These are phyloP conservation scores for slime mould (Dictyostelium discoideum) DNA, from an alignment of 78 protist genomes.

Conservation along the genomic window dicty_2.7 NC_007090.3:624501-625000, in stretches of 20 bases:
- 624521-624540: too few relatives aligned
- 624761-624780: slow-evolving; percentile 49
- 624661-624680: not conserved
- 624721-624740: slow-evolving; percentile 67
- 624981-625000: not conserved
- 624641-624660: not conserved
- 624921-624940: not conserved
- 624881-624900: not conserved
- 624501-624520: not conserved
- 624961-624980: not conserved
- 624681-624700: slow-evolving; percentile 47
- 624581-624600: too few relatives aligned
- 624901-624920: not conserved
- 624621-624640: not conserved
- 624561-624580: too few relatives aligned
- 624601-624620: too few relatives aligned
- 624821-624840: not conserved
- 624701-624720: slow-evolving; percentile 37
- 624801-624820: slow-evolving; percentile 11
- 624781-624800: slow-evolving; percentile 60
- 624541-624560: too few relatives aligned
- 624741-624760: slow-evolving; percentile 75
- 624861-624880: not conserved
- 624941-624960: not conserved
- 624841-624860: not conserved